Evolutionary conservation across 345 rosid species (phyloP).

Genomic region (Ceriops decandra): DNA sequence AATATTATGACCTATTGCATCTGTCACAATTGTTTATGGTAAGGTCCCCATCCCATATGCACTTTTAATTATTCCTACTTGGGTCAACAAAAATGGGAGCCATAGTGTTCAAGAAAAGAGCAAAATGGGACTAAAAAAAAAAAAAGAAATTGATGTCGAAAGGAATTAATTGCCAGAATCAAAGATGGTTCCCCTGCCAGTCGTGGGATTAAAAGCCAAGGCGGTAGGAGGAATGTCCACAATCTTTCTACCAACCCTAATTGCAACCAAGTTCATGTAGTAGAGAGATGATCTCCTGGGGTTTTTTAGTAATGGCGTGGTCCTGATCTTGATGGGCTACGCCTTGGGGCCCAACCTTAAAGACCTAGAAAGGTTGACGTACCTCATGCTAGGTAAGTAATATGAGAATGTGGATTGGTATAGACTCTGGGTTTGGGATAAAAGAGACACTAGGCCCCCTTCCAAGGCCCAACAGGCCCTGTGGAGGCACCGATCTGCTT

Average conservation of each 20-base stretch:
- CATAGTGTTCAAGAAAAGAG: too few species aligned
- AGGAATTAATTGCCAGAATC: constrained; percentile 62
- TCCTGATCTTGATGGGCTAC: constrained; percentile 71
- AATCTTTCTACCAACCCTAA: constrained; percentile 64
- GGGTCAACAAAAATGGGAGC: too few species aligned
- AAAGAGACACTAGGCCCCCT: constrained; percentile 79
- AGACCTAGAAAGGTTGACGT: constrained; percentile 74
- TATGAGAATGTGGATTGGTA: constrained; percentile 83
- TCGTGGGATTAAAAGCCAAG: constrained; percentile 60
- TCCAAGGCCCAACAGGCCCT: constrained; percentile 82
- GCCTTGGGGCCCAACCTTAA: constrained; percentile 67
- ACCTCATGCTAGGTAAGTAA: constrained; percentile 78
- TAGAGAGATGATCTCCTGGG: constrained; percentile 83
- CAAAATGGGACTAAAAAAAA: background rate
- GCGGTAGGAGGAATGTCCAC: constrained; percentile 68
- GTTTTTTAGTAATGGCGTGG: constrained; percentile 71
- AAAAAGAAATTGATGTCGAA: background rate
- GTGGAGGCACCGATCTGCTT: constrained; percentile 71
- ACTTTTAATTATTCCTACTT: background rate
- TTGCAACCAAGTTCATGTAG: constrained; percentile 66
- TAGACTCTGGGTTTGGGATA: constrained; percentile 67
- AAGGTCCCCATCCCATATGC: background rate
- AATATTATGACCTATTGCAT: background rate
- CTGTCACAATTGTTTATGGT: background rate
- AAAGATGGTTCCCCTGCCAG: constrained; percentile 83